These are phyloP conservation scores for Coemansia sp. DNA, from an alignment of 192 early-diverging fungal species.

Conservation along the genomic window DNA sequence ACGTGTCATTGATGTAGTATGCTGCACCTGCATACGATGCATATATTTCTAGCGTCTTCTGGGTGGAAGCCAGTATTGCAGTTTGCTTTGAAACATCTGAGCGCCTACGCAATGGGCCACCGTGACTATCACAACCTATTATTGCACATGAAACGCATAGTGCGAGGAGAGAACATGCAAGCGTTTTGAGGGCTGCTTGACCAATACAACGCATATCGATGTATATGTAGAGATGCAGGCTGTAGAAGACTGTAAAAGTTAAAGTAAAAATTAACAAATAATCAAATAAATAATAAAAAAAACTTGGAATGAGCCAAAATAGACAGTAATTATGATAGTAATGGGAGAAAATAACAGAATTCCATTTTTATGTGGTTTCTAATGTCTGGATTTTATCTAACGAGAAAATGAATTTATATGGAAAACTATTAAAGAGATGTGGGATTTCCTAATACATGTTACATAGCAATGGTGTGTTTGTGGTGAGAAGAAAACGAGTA, in stretches of 20 bases:
- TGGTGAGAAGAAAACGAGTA: too few species aligned
- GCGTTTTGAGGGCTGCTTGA: neutral
- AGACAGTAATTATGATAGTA: too few species aligned
- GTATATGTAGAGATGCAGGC: neutral
- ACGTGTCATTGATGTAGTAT: constrained; percentile 12
- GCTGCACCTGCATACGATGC: constrained; percentile 39
- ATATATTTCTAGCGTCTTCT: constrained; percentile 19
- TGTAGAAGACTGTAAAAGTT: neutral
- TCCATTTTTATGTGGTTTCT: too few species aligned
- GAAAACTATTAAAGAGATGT: too few species aligned
- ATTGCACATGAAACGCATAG: neutral
- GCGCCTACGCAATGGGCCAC: neutral
- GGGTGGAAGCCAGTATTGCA: neutral
- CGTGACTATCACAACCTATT: neutral
- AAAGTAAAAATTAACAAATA: neutral
- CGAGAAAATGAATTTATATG: too few species aligned
- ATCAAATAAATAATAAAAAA: neutral
- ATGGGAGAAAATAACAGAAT: too few species aligned
- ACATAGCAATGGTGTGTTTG: too few species aligned
- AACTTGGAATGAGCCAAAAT: too few species aligned
- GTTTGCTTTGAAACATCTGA: neutral
- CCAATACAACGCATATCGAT: neutral
- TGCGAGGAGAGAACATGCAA: neutral
- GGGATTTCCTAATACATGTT: too few species aligned
- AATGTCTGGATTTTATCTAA: too few species aligned